Evolutionary conservation across 2,329 filamentous ascomycete genomes (phyloP).

Genomic region (Sordariomycetes sp.): DNA sequence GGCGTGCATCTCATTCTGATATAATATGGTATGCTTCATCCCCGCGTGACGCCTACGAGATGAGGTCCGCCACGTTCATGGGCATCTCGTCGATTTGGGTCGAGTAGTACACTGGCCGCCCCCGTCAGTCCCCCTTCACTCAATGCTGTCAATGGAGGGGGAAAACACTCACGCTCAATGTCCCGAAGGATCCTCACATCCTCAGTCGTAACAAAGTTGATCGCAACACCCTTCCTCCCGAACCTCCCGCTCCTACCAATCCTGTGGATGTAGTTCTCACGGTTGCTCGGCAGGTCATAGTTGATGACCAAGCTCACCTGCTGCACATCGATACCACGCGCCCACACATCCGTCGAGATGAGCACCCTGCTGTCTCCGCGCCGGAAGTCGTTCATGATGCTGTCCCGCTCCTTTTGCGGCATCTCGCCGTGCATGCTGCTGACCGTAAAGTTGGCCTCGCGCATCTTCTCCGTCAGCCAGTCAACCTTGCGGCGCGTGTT

Average conservation of each 20-base stretch:
- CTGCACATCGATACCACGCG: constrained; percentile 96
- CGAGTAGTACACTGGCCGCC: constrained; percentile 66
- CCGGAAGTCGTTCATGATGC: constrained; percentile 98
- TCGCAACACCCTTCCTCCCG: constrained; percentile 94
- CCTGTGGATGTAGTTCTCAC: constrained; percentile 99
- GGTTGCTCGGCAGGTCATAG: constrained; percentile 94
- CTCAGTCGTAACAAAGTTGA: constrained; percentile 98
- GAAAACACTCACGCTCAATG: constrained; percentile 70
- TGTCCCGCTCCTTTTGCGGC: constrained; percentile 95
- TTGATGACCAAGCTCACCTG: constrained; percentile 98
- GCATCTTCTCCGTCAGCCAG: constrained; percentile 99
- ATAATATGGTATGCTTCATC: neutral
- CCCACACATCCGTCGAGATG: constrained; percentile 97
- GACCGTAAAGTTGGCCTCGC: constrained; percentile 96
- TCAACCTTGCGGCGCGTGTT: constrained; percentile 98
- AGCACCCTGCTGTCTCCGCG: constrained; percentile 92
- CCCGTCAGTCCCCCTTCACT: neutral
- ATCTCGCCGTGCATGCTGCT: constrained; percentile 99
- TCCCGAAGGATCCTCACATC: constrained; percentile 95
- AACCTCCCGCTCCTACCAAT: constrained; percentile 94
- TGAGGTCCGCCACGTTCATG: constrained; percentile 71
- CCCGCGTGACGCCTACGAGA: constrained; percentile 22
- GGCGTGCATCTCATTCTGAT: neutral
- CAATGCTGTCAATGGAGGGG: neutral
- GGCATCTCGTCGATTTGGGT: constrained; percentile 98